Conservation (phyloP, 257 asterid species). For the Przewalskia tangutica region DNA sequence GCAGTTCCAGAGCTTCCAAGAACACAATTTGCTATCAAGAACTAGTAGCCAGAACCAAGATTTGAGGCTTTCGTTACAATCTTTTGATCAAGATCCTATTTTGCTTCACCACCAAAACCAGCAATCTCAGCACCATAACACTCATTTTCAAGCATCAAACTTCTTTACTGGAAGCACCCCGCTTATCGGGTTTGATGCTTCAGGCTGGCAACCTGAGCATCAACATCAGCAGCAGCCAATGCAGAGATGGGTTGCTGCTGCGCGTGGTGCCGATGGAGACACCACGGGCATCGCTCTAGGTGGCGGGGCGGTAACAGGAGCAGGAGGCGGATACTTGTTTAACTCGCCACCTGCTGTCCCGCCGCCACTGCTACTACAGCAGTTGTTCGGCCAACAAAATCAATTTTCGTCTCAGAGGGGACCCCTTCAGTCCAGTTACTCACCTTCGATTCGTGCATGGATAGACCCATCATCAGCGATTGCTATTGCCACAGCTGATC, state of each 20-base stretch:
- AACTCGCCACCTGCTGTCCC: constrained; percentile 38
- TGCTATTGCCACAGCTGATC: constrained; percentile 42
- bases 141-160: neutral
- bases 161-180: neutral
- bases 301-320: constrained; percentile 21
- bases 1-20: constrained; percentile 57
- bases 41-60: constrained; percentile 52
- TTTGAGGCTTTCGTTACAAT: constrained; percentile 71
- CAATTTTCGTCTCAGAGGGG: constrained; percentile 92
- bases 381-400: constrained; percentile 51
- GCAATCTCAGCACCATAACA: constrained; percentile 30
- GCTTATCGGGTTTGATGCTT: neutral
- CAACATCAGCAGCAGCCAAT: constrained; percentile 22
- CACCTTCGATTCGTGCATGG: constrained; percentile 98
- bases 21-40: constrained; percentile 43
- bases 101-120: constrained; percentile 38
- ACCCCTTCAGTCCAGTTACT: constrained; percentile 99
- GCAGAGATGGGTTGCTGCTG: constrained; percentile 39
- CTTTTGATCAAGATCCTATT: constrained; percentile 54
- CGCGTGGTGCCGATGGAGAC: constrained; percentile 35
- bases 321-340: constrained; percentile 34
- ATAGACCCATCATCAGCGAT: constrained; percentile 58
- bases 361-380: constrained; percentile 56
- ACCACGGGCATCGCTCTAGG: neutral
- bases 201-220: constrained; percentile 1